Percentiles rank a stretch among this genome's conserved stretches.
These are phyloP conservation scores for Marchantia polymorpha DNA, from an alignment of 225 moss, liverwort and hornwort species.

Conservation along the genomic window DNA sequence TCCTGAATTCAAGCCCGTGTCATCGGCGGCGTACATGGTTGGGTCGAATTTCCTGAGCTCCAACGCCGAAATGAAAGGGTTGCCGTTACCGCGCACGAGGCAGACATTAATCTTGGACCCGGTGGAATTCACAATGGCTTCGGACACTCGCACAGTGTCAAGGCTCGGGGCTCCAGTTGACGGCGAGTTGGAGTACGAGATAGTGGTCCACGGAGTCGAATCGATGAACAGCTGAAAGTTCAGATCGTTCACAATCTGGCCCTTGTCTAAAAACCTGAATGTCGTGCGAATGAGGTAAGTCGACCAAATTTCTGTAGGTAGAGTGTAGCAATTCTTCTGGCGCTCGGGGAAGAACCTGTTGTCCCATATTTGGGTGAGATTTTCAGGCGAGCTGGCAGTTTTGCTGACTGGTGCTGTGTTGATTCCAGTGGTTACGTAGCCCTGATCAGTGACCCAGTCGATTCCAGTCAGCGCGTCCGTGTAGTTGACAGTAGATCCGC, in stretches of 20 bases:
- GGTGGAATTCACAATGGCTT: background rate
- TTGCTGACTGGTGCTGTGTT: background rate
- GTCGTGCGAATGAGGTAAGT: constrained; percentile 12
- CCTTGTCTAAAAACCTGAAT: background rate
- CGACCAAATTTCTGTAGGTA: background rate
- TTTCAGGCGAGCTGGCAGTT: background rate
- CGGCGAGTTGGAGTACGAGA: background rate
- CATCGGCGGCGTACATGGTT: background rate
- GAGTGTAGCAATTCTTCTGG: constrained; percentile 9
- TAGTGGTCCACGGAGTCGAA: constrained; percentile 12
- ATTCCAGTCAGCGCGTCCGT: constrained; percentile 12
- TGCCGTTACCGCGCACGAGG: constrained; percentile 17
- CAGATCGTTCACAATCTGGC: background rate
- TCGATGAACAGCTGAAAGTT: constrained; percentile 16
- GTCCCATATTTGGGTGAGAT: constrained; percentile 13
- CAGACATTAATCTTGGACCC: background rate
- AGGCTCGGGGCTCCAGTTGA: background rate
- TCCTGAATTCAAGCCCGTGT: background rate
- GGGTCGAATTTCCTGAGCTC: constrained; percentile 25
- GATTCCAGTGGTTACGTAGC: constrained; percentile 12
- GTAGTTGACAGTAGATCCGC: constrained; percentile 13
- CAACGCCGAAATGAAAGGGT: constrained; percentile 40
- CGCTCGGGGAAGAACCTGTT: constrained; percentile 3
- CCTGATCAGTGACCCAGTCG: constrained; percentile 8
- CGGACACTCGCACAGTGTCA: background rate